phyloP scores from a whole-genome alignment of 192 early-diverging fungal species.

The Coemansia sp. region DNA sequence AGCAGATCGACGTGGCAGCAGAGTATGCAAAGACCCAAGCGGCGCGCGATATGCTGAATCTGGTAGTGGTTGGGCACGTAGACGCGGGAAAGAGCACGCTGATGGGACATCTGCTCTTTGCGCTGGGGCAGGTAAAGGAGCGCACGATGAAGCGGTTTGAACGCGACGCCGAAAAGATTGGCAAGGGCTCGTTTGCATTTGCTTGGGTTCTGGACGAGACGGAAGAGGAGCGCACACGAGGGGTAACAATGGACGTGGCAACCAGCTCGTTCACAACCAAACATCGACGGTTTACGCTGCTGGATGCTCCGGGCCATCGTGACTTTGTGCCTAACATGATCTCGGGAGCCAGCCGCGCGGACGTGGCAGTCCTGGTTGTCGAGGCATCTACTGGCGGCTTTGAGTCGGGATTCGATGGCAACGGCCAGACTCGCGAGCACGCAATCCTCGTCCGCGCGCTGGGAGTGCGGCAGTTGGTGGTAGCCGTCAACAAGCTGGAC shows the following conservation, averaged over 20 bases:
- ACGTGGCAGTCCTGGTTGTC: conserved; percentile 92
- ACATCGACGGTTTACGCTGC: conserved; percentile 73
- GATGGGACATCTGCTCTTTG: conserved; percentile 92
- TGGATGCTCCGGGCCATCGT: conserved; percentile 96
- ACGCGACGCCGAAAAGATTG: conserved; percentile 86
- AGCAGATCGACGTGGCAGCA: conserved; percentile 38
- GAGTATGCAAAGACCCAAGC: conserved; percentile 38
- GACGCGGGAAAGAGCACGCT: conserved; percentile 96
- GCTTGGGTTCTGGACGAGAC: conserved; percentile 99
- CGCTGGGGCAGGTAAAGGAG: conserved; percentile 85
- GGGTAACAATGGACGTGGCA: conserved; percentile 97
- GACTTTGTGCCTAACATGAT: conserved; percentile 99
- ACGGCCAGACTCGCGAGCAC: conserved; percentile 97
- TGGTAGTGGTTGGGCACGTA: conserved; percentile 93
- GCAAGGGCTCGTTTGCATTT: conserved; percentile 93
- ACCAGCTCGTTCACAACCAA: conserved; percentile 84
- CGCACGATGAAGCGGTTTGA: conserved; percentile 85
- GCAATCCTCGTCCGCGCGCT: conserved; percentile 86
- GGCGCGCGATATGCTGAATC: conserved; percentile 71
- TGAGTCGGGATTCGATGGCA: conserved; percentile 90
- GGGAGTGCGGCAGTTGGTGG: conserved; percentile 87
- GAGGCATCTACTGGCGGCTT: conserved; percentile 88
- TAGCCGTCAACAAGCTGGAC: conserved; percentile 97
- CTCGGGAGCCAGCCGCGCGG: conserved; percentile 85
- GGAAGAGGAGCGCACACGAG: conserved; percentile 81